These are phyloP conservation scores for Mrakia gelida DNA, from an alignment of 768 basidiomycete genomes.

Conservation along the genomic window DNA sequence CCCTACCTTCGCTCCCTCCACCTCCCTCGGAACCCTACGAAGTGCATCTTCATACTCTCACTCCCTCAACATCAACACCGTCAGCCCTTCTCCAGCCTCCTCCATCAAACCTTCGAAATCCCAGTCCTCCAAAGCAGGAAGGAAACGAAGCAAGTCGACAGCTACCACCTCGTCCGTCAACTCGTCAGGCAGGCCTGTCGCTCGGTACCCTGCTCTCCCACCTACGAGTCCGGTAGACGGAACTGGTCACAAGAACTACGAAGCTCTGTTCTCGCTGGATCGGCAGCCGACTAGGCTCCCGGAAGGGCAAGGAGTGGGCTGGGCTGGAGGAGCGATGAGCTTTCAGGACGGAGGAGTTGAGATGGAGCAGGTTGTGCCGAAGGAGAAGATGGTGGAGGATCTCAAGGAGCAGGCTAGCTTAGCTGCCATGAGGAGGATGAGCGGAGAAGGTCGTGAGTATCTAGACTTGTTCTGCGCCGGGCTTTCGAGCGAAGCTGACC, in stretches of 20 bases:
- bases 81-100: background rate
- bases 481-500: background rate
- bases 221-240: background rate
- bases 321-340: background rate
- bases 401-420: background rate
- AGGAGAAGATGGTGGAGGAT: background rate
- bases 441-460: slow-evolving; percentile 13
- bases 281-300: background rate
- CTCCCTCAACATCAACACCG: background rate
- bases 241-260: slow-evolving; percentile 7
- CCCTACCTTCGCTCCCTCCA: background rate
- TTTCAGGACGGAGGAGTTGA: background rate
- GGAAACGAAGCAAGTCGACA: slow-evolving; percentile 6
- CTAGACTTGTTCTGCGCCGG: background rate
- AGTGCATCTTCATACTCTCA: background rate
- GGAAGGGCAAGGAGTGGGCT: background rate
- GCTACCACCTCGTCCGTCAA: background rate
- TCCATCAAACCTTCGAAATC: background rate
- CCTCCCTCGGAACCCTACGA: background rate
- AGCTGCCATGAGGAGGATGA: background rate
- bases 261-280: slow-evolving; percentile 12
- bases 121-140: background rate
- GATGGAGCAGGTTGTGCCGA: no score
- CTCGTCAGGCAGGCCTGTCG: background rate
- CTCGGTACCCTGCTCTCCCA: slow-evolving; percentile 10